Conservation (phyloP, 78 protist genomes). For the Goniomonas avonlea region DNA sequence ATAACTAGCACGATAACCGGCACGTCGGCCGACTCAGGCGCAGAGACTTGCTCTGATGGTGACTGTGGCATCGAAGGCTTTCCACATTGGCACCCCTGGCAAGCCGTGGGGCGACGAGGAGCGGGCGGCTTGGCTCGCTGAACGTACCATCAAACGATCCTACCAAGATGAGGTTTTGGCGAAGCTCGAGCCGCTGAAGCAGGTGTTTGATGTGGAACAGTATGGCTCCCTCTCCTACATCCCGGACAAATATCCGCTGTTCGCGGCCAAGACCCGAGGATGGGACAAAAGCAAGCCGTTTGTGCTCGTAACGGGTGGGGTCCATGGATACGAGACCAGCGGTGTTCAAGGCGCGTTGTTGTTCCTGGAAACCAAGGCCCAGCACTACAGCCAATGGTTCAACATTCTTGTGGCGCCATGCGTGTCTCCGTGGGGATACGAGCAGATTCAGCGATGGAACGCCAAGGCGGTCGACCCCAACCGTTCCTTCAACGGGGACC, state of each 20-base stretch:
- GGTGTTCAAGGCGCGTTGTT: conserved; percentile 42
- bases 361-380: background rate
- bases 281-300: background rate
- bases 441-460: conserved; percentile 36
- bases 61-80: no score
- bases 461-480: conserved; percentile 35
- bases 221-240: conserved; percentile 2
- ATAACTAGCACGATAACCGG: no score
- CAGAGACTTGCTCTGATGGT: no score
- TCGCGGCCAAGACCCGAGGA: background rate
- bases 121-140: background rate
- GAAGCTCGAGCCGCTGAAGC: background rate
- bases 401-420: conserved; percentile 36
- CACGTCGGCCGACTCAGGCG: no score
- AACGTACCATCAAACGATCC: background rate
- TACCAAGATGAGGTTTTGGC: conserved; percentile 11
- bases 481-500: conserved; percentile 17
- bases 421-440: conserved; percentile 44
- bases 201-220: background rate
- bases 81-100: conserved; percentile 29
- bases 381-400: background rate
- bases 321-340: conserved; percentile 45
- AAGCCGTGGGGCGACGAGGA: conserved; percentile 16
- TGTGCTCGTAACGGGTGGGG: conserved; percentile 39
- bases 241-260: conserved; percentile 3